Evolutionary conservation across 2,329 filamentous ascomycete species (phyloP).

Genomic region (Dactylella cylindrospora): DNA sequence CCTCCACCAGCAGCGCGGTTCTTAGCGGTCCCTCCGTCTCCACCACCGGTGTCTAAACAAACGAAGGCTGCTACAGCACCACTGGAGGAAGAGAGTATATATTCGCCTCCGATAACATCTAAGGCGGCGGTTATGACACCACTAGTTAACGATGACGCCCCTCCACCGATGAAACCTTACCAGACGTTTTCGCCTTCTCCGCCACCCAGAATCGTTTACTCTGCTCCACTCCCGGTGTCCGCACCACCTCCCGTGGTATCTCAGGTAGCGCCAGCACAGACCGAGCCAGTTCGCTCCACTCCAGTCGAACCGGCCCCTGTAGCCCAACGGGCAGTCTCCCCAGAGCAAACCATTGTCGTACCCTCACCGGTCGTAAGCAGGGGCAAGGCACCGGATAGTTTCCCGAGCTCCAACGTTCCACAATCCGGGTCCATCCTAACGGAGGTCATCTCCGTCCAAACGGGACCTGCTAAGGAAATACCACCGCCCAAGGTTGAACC

Average conservation of each 20-base stretch:
- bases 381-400: constrained; percentile 7
- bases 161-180: constrained; percentile 23
- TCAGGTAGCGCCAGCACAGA: not conserved
- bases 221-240: no score
- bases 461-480: no score
- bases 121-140: not conserved
- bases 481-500: not conserved
- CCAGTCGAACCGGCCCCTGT: constrained; percentile 1
- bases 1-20: constrained; percentile 34
- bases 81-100: constrained; percentile 33
- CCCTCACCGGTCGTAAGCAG: constrained; percentile 14
- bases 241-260: constrained; percentile 3
- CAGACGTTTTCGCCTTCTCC: constrained; percentile 38
- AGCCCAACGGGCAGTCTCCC: constrained; percentile 4
- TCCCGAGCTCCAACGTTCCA: constrained; percentile 2
- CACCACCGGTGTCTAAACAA: constrained; percentile 17
- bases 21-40: constrained; percentile 28
- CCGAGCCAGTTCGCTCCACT: not conserved
- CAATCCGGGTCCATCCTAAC: constrained; percentile 18
- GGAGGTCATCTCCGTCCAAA: constrained; percentile 8
- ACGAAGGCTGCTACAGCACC: not conserved
- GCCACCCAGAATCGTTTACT: constrained; percentile 25
- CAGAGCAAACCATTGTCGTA: constrained; percentile 28
- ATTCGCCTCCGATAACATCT: constrained; percentile 17
- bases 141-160: constrained; percentile 10